Conservation (phyloP, 164 flowering plant species). For the Vitis rotundifolia region DNA sequence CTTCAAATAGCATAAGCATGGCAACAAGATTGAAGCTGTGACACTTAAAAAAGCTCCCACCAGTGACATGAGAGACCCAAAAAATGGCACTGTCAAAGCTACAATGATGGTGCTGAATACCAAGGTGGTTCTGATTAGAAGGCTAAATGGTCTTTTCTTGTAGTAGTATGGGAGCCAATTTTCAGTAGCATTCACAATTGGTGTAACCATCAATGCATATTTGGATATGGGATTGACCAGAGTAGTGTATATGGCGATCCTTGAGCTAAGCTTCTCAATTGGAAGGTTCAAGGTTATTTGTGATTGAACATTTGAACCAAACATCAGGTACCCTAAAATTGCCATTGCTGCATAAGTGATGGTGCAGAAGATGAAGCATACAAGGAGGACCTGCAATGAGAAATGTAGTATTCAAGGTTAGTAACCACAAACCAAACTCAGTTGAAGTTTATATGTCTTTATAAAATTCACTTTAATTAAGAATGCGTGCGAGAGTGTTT, state of each 20-base stretch:
- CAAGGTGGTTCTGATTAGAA: conserved; percentile 49
- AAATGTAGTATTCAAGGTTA: not conserved
- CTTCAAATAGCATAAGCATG: conserved; percentile 63
- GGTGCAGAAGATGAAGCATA: conserved; percentile 62
- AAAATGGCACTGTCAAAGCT: conserved; percentile 51
- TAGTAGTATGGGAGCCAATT: conserved; percentile 18
- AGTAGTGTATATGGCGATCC: conserved; percentile 74
- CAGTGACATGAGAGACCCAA: conserved; percentile 53
- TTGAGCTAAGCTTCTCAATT: conserved; percentile 43
- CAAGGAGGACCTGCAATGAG: conserved; percentile 58
- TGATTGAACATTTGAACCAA: conserved; percentile 58
- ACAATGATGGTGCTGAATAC: conserved; percentile 50
- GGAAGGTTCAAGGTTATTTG: conserved; percentile 83
- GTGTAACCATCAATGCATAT: conserved; percentile 69
- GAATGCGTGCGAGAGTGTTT: too few species aligned
- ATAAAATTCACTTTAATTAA: too few species aligned
- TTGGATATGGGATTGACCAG: conserved; percentile 69
- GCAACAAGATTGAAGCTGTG: conserved; percentile 49
- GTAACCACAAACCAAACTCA: too few species aligned
- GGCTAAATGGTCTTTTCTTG: conserved; percentile 26
- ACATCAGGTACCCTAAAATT: conserved; percentile 78
- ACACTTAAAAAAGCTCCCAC: conserved; percentile 57
- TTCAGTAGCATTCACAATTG: conserved; percentile 55
- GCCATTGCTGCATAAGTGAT: conserved; percentile 67
- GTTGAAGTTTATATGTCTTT: too few species aligned